These are phyloP conservation scores for Cryptosporidium viatorum DNA, from an alignment of 169 alveolate species.

Conservation along the genomic window DNA sequence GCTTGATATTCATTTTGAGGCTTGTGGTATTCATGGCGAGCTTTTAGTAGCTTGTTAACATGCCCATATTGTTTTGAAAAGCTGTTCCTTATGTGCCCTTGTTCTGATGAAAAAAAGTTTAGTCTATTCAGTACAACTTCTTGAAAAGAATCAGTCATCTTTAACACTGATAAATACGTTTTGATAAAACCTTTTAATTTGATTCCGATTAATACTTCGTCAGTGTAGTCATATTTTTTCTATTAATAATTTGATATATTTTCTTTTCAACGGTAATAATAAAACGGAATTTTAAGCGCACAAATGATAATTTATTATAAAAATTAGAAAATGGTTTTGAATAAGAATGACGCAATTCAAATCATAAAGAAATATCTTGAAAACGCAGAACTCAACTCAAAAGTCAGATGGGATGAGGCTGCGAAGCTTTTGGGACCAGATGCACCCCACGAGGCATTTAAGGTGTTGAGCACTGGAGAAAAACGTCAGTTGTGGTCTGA, in stretches of 20 bases:
- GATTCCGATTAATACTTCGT: neutral
- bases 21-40: constrained; percentile 14
- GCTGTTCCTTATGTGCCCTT: constrained; percentile 14
- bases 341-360: constrained; percentile 56
- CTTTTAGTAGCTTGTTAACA: neutral
- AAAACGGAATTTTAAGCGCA: neutral
- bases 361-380: constrained; percentile 27
- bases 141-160: constrained; percentile 23
- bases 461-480: constrained; percentile 60
- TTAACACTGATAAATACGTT: neutral
- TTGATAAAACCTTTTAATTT: neutral
- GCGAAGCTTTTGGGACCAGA: constrained; percentile 39
- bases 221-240: neutral
- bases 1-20: neutral
- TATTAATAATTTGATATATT: neutral
- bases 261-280: neutral
- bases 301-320: neutral
- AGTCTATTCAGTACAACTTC: constrained; percentile 16
- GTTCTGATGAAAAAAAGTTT: constrained; percentile 57
- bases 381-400: constrained; percentile 6
- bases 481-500: constrained; percentile 74
- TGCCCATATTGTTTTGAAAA: neutral
- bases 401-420: constrained; percentile 66
- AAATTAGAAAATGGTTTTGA: constrained; percentile 9
- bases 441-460: constrained; percentile 42